Evolutionary conservation across 257 asterid genomes (phyloP), one percentile per base, ranked within the genome.

Genomic region (Asclepias syriaca): DNA sequence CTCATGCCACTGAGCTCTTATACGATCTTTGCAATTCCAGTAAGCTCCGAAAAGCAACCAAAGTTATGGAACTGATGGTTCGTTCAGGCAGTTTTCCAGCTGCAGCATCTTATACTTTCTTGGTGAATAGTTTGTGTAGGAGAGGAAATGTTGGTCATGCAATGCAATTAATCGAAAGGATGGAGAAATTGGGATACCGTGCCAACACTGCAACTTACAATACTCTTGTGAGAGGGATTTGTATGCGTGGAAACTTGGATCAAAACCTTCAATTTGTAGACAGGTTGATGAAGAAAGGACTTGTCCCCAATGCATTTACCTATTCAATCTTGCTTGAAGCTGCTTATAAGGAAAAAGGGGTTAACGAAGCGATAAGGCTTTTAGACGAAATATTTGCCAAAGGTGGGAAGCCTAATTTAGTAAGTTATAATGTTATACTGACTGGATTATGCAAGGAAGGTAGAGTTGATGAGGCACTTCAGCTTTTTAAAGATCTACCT

Each of bases 141-240:
- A 87, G 88, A 80, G 98, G 98, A 15, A 89, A 88, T 66, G 92
- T 94, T 24, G 98, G 98, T 4, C 96, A 94, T 57, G 98, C 98
- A 0, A 79, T 94, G 91, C 98, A 94, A 79, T 77, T 94, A 18
- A 88, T 94, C 13, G 96, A 91, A 73, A 89, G 77, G 51, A 85
- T 94, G 96, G 97, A 94, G 84, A 95, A 88, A 77, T 80, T 19
- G 50, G 97, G 98, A 0, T 89, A 83, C 27, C 89, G 88, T 0
- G 83, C 95, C 9, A 87, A 87, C 61, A 94, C 93, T 6, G 83
- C 81, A 37, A 89, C 96, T 3, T 89, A 87, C 50, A 94, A 94
- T 69, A 81, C 95, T 22, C 87, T 94, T 21, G 87, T 91, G 51
- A 85, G 90, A 63, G 98, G 98, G 71, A 88, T 93, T 73, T 91